These are phyloP conservation scores for Penicillium vulpinum DNA, from an alignment of 2,329 filamentous ascomycete species.

Conservation along the genomic window DNA sequence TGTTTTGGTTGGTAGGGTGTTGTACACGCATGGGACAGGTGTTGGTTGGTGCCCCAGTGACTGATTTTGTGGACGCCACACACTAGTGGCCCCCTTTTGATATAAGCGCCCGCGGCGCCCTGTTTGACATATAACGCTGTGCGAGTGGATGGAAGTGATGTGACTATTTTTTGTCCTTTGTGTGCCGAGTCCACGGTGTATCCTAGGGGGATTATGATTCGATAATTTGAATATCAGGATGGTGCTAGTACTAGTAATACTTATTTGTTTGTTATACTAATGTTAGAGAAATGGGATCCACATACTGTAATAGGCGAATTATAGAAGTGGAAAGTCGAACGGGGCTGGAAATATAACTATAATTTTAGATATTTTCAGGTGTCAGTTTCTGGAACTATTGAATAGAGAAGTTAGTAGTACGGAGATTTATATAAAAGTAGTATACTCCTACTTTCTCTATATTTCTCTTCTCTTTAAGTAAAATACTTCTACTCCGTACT, in stretches of 20 bases:
- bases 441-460: too few species aligned
- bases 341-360: background rate
- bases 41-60: background rate
- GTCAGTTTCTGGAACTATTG: background rate
- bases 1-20: background rate
- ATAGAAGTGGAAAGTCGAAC: background rate
- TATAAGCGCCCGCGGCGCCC: conserved; percentile 23
- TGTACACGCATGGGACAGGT: background rate
- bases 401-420: background rate
- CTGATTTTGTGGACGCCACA: background rate
- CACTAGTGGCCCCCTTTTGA: conserved; percentile 5
- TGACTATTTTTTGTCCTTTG: background rate
- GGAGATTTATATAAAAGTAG: background rate
- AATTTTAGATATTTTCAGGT: background rate
- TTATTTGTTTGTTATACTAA: background rate
- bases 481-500: background rate
- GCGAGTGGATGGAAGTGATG: background rate
- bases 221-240: background rate
- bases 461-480: too few species aligned
- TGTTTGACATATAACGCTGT: conserved; percentile 16
- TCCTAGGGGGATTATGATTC: background rate
- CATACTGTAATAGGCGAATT: background rate
- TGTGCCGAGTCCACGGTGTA: background rate
- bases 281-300: conserved; percentile 2
- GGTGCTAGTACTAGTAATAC: conserved; percentile 1